phyloP scores from a whole-genome alignment of 2,329 filamentous ascomycete species.

The Rugonectria rugulosa region DNA sequence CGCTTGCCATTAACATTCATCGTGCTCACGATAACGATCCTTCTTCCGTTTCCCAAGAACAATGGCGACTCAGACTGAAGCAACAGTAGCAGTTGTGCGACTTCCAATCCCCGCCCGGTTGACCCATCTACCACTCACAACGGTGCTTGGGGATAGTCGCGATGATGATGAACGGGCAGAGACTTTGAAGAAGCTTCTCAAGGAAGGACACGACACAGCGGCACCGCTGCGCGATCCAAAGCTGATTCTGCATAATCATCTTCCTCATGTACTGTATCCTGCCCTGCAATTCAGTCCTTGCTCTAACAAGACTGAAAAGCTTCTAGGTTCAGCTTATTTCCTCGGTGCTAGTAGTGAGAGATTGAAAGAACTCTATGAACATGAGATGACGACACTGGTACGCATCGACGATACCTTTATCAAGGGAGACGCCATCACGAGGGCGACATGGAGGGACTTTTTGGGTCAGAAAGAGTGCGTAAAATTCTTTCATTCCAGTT shows the following conservation, averaged over 20 bases:
- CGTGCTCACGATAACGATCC: too few relatives aligned
- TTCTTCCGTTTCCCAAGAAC: too few relatives aligned
- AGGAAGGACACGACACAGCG: neutral
- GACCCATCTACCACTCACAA: too few relatives aligned
- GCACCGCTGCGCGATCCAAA: slow-evolving; percentile 5
- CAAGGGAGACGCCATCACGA: neutral
- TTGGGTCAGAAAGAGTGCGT: neutral
- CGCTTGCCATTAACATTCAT: too few relatives aligned
- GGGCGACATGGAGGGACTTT: neutral
- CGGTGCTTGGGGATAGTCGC: too few relatives aligned
- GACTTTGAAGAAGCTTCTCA: slow-evolving; percentile 1
- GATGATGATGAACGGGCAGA: too few relatives aligned
- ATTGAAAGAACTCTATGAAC: neutral
- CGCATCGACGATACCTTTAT: neutral
- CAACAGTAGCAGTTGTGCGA: too few relatives aligned
- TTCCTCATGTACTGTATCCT: slow-evolving; percentile 3
- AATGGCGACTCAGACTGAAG: too few relatives aligned
- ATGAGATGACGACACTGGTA: neutral
- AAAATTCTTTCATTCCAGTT: neutral
- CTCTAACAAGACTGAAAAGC: neutral
- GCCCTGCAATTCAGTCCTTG: neutral
- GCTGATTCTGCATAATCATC: slow-evolving; percentile 7
- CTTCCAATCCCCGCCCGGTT: too few relatives aligned
- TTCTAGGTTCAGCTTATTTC: slow-evolving; percentile 1
- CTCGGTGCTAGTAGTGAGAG: neutral